A percentile compares a stretch with the other conserved stretches of the same genome.
phyloP scores from a whole-genome alignment of 768 basidiomycete genomes.

The Dacryopinax spathularia region DNA sequence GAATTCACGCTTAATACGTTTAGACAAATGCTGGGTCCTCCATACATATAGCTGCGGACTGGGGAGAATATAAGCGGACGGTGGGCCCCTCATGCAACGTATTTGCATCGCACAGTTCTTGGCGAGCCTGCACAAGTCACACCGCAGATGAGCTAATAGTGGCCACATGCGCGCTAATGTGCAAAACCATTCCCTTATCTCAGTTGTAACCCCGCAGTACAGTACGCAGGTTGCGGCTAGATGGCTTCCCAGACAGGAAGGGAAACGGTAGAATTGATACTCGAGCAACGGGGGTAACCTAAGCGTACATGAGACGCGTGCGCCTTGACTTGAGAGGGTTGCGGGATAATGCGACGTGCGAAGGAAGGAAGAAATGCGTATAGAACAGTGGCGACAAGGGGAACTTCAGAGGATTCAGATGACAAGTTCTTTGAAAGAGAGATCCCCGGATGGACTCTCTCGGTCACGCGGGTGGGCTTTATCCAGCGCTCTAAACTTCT shows the following conservation, averaged over 20 bases:
- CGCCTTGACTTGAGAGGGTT: background rate
- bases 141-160: too few species aligned
- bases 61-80: too few species aligned
- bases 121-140: too few species aligned
- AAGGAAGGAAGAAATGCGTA: background rate
- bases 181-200: too few species aligned
- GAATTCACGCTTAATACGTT: background rate
- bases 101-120: too few species aligned
- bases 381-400: background rate
- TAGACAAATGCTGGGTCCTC: background rate
- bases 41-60: slow-evolving; percentile 3
- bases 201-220: too few species aligned
- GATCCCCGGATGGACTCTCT: background rate
- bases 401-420: background rate
- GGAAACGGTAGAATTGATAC: background rate
- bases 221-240: too few species aligned
- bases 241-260: too few species aligned
- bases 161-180: too few species aligned
- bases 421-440: background rate
- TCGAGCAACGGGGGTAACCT: background rate
- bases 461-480: background rate
- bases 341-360: background rate
- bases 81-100: too few species aligned
- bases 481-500: background rate
- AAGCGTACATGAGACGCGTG: background rate